Conservation (phyloP, 208 protist genomes). For the Leishmania guyanensis region DNA sequence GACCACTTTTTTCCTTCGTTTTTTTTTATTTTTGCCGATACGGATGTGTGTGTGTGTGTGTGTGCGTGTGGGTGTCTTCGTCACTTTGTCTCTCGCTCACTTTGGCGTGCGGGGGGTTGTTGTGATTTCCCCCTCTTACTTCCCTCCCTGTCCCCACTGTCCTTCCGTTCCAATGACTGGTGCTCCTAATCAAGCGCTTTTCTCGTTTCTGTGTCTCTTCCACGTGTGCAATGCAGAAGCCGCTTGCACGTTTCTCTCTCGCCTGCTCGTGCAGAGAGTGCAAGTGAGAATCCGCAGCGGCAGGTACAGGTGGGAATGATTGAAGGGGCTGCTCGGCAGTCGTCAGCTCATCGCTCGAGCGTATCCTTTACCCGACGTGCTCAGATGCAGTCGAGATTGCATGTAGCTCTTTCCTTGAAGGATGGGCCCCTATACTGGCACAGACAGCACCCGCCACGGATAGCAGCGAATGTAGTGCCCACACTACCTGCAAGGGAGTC, state of each 20-base stretch:
- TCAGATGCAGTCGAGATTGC: not conserved
- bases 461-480: not conserved
- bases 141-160: not conserved
- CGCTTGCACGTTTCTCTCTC: conserved; percentile 2
- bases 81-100: not conserved
- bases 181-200: conserved; percentile 3
- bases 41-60: not conserved
- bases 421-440: not conserved
- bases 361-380: not conserved
- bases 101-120: not conserved
- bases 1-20: not conserved
- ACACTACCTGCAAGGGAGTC: not conserved
- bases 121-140: not conserved
- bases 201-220: conserved; percentile 9
- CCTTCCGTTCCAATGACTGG: not conserved
- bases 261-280: not conserved
- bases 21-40: too few relatives aligned
- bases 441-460: not conserved
- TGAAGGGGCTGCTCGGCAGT: not conserved
- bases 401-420: not conserved
- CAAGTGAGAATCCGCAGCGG: not conserved
- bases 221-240: not conserved
- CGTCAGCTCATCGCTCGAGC: not conserved
- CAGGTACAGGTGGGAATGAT: not conserved
- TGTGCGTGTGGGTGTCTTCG: not conserved